phyloP scores from a whole-genome alignment of 108 stramenopile genomes.

The Nannochloropsis granulata region DNA sequence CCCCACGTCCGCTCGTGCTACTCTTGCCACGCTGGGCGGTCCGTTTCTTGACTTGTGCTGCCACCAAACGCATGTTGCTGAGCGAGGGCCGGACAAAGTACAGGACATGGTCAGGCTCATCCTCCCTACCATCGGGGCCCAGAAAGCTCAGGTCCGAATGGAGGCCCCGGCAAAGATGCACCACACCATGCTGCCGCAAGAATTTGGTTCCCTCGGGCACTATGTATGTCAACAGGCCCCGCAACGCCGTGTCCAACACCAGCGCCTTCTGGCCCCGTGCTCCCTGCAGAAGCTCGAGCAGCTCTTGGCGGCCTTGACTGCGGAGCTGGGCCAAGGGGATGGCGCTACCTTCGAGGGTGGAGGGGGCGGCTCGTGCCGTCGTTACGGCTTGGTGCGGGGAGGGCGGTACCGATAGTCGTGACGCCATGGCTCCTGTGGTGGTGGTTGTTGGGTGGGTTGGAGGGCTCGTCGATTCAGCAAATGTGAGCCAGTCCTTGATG shows the following conservation, averaged over 20 bases:
- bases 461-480: too few relatives aligned
- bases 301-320: not conserved
- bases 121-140: not conserved
- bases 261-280: not conserved
- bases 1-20: not conserved
- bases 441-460: too few relatives aligned
- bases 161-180: not conserved
- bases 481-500: too few relatives aligned
- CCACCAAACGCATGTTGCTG: not conserved
- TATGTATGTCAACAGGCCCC: slow-evolving; percentile 1
- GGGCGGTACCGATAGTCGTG: too few relatives aligned
- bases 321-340: not conserved
- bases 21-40: not conserved
- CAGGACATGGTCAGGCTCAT: slow-evolving; percentile 6
- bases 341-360: not conserved
- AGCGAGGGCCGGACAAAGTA: not conserved
- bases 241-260: slow-evolving; percentile 1
- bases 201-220: slow-evolving; percentile 4
- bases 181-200: slow-evolving; percentile 4
- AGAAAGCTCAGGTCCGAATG: not conserved
- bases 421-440: too few relatives aligned
- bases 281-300: not conserved
- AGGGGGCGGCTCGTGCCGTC: not conserved
- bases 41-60: slow-evolving; percentile 6
- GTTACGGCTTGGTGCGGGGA: too few relatives aligned